Percentiles rank a stretch among this genome's conserved stretches.
Conservation (phyloP, 805 yeast genomes). For the Huiozyma sinensis region DNA sequence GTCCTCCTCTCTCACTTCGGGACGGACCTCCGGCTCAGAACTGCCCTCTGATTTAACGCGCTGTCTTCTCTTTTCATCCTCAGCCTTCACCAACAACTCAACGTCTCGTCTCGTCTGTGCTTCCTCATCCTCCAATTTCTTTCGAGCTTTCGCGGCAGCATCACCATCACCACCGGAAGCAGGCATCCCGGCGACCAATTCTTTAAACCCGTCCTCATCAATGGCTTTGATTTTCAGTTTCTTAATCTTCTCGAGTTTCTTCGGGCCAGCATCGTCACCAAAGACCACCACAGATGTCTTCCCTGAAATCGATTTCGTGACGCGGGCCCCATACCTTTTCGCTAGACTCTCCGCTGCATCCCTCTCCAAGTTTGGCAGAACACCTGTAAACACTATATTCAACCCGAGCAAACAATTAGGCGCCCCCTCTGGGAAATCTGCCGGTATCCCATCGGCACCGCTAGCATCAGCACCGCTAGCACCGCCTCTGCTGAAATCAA, state of each 20-base stretch:
- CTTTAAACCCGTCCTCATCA: slow-evolving; percentile 75
- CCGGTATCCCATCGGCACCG: slow-evolving; percentile 9
- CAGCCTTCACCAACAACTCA: slow-evolving; percentile 32
- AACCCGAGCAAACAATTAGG: slow-evolving; percentile 82
- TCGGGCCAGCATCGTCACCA: slow-evolving; percentile 95
- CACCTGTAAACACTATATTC: slow-evolving; percentile 89
- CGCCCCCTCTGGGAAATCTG: slow-evolving; percentile 66
- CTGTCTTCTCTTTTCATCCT: slow-evolving; percentile 31
- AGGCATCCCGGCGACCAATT: slow-evolving; percentile 70
- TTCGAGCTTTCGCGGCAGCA: slow-evolving; percentile 61
- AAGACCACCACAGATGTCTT: slow-evolving; percentile 82
- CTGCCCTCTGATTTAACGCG: slow-evolving; percentile 18
- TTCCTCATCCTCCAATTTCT: slow-evolving; percentile 62
- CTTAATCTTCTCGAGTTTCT: slow-evolving; percentile 76
- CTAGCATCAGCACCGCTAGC: slow-evolving; percentile 16
- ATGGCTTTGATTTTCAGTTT: slow-evolving; percentile 68
- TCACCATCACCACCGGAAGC: slow-evolving; percentile 84
- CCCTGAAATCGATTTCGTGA: slow-evolving; percentile 73
- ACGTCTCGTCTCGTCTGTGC: slow-evolving; percentile 43
- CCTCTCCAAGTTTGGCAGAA: slow-evolving; percentile 68
- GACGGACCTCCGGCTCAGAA: slow-evolving; percentile 17
- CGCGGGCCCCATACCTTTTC: slow-evolving; percentile 81
- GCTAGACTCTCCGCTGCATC: slow-evolving; percentile 67
- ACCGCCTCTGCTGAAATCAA: slow-evolving; percentile 40
- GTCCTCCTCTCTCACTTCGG: slow-evolving; percentile 31